Conservation (phyloP, 2,329 filamentous ascomycete species). For the Aquanectria penicillioides region DNA sequence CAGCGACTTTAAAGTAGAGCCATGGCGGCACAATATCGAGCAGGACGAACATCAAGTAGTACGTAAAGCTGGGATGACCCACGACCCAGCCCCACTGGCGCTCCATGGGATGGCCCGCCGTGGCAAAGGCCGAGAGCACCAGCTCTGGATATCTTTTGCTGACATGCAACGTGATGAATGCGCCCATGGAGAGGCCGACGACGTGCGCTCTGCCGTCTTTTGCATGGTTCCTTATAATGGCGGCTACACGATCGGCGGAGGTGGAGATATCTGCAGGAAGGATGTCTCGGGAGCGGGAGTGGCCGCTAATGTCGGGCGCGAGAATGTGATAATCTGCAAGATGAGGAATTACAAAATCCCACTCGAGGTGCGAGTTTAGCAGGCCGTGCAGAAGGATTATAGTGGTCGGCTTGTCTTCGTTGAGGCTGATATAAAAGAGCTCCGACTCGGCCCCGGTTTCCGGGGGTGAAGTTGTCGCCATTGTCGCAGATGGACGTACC, state of each 20-base stretch:
- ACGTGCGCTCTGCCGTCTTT: constrained; percentile 50
- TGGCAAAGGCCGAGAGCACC: constrained; percentile 47
- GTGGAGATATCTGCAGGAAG: constrained; percentile 44
- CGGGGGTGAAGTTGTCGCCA: background rate
- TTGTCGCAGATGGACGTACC: background rate
- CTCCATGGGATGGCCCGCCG: constrained; percentile 45
- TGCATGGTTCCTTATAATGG: constrained; percentile 48
- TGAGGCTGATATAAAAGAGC: constrained; percentile 42
- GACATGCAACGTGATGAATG: constrained; percentile 48
- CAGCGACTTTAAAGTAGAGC: constrained; percentile 40
- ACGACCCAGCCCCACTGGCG: constrained; percentile 39
- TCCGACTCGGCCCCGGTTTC: constrained; percentile 23
- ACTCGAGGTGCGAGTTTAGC: constrained; percentile 48
- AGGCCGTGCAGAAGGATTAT: constrained; percentile 47
- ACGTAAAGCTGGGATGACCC: constrained; percentile 41
- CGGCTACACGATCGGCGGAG: constrained; percentile 46
- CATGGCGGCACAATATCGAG: constrained; percentile 41
- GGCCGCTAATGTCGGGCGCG: constrained; percentile 50
- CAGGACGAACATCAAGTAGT: constrained; percentile 37
- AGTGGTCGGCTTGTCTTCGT: constrained; percentile 41
- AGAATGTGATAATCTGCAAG: constrained; percentile 52
- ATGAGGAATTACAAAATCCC: constrained; percentile 45
- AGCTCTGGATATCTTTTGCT: constrained; percentile 47
- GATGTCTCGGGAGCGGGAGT: constrained; percentile 49
- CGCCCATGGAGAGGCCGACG: constrained; percentile 53